Base-by-base conservation (phyloP, 495 filamentous ascomycete species). In the Ramalina intermedia region DNA sequence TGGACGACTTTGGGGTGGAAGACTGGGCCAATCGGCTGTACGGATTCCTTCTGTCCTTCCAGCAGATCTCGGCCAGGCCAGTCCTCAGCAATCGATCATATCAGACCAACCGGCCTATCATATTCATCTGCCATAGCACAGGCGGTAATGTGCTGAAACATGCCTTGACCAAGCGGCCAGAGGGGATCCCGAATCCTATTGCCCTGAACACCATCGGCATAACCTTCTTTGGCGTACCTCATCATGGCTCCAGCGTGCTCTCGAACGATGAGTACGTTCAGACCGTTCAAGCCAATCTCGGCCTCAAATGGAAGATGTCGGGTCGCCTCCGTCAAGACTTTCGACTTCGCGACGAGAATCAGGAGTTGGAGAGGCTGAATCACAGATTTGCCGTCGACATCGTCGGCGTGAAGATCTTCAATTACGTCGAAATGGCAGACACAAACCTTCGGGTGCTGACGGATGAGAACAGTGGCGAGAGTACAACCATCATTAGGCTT, bases 71-170 rank as follows among this genome's bases (percentile, higher is more conserved):
- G 57, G 60, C 53, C 17, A 13, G 29, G 29, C 29, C 29, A 13
- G 8, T 11, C 12, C 7, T 11, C 5, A 33, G 29, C 29, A 33
- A 33, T 13, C 6, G 29, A 9, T 33, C 29, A 33, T 2, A 33
- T 13, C 29, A 33, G 29, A 45, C 49, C 14, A 56, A 57, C 17
- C 64, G 78, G 1, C 79, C 77, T 1, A 57, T 83, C 1, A 74
- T 82, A 53, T 80, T 82, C 55, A 67, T 84, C 18, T 80, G 71
- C 27, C 80, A 82, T 43, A 81, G 79, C 52, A 78, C 81, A 6
- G 78, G 80, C 6, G 80, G 79, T 3, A 60, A 80, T n/a, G 44
- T 54, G 0, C 38, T 58, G 20, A 52, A 71, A 60, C 44, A 63
- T 63, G 62, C 47, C 55, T 55, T 58, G 64, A 38, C 39, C 55